Evolutionary conservation across 768 basidiomycete species (phyloP), one percentile per base, ranked within the genome.

Genomic region (Hydnomerulius pinastri): DNA sequence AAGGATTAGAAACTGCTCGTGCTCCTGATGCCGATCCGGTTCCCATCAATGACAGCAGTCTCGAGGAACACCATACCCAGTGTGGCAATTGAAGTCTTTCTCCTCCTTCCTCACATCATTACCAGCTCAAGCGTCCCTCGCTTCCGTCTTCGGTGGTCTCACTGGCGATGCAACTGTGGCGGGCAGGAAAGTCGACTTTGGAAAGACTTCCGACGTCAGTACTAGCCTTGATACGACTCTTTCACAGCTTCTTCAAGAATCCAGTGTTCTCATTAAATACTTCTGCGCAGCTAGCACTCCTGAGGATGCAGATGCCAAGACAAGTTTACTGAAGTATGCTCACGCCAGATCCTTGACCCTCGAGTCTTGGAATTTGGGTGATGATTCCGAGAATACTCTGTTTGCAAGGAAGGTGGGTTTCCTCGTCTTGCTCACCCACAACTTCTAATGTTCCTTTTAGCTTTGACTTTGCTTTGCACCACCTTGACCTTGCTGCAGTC

Each of bases 1-100:
- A 57, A 15, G 55, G 53, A 8, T 64, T 64, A 36, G 58, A 61
- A 43, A 59, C 60, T 40, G 55, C 55, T 4, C 50, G 55, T 17
- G 61, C 62, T 25, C 54, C 55, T 9, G 57, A 58, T 21, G 53
- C 60, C 10, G 53, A 58, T 25, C 56, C 56, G 1, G 46, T 57
- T 17, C 24, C 48, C 27, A 55, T 58, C 42, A 51, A 43, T 11
- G 54, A 57, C 23, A 56, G 47, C 38, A 49, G 51, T 20, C 40
- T 59, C 25, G 57, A 57, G 23, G 51, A 58, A 35, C 57, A 60
- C 24, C 49, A 60, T 21, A 55, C 58, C 18, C 56, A 21, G 51
- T 50, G 9, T 64, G 60, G 60, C 62, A 64, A 38, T 51, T 56
- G 9, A 50, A 58, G 39, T 43, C 52, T 10, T 50, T 58, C 47